Evolutionary conservation across 1,139 yeast genomes (phyloP).

Genomic region (Kodamaea fungicola): DNA sequence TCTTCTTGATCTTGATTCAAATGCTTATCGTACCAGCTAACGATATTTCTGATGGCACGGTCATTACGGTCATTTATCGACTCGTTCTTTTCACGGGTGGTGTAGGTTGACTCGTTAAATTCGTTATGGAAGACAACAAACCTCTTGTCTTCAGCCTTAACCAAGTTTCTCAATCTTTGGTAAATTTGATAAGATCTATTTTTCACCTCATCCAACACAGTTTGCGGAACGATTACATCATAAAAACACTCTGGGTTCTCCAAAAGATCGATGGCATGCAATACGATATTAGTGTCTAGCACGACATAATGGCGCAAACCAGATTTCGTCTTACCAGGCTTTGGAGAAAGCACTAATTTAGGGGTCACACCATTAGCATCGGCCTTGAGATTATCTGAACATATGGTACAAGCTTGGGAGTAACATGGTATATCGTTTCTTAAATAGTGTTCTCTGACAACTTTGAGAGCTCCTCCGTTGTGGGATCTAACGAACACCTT

Average conservation of each 20-base stretch:
- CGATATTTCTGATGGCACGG: slow-evolving; percentile 77
- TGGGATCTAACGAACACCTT: slow-evolving; percentile 91
- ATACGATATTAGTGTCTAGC: slow-evolving; percentile 82
- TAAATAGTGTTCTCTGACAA: slow-evolving; percentile 91
- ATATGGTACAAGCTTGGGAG: slow-evolving; percentile 63
- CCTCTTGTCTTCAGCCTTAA: slow-evolving; percentile 76
- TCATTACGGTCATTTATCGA: slow-evolving; percentile 88
- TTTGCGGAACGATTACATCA: slow-evolving; percentile 91
- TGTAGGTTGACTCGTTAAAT: slow-evolving; percentile 69
- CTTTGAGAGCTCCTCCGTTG: slow-evolving; percentile 84
- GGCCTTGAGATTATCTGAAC: slow-evolving; percentile 56
- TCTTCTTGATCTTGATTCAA: slow-evolving; percentile 35
- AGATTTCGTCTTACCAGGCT: slow-evolving; percentile 40
- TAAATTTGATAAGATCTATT: slow-evolving; percentile 87
- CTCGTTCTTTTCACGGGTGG: slow-evolving; percentile 63
- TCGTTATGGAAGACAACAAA: slow-evolving; percentile 93
- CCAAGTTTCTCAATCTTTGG: slow-evolving; percentile 73
- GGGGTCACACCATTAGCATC: slow-evolving; percentile 54
- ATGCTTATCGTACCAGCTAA: slow-evolving; percentile 71
- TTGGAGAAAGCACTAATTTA: slow-evolving; percentile 45
- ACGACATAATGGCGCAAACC: slow-evolving; percentile 66
- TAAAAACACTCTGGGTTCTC: slow-evolving; percentile 76
- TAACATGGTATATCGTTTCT: slow-evolving; percentile 91
- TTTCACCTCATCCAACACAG: slow-evolving; percentile 89
- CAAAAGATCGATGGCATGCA: slow-evolving; percentile 84